Conservation (phyloP, 805 yeast genomes). For the Debaryomyces tyrocola region DNA sequence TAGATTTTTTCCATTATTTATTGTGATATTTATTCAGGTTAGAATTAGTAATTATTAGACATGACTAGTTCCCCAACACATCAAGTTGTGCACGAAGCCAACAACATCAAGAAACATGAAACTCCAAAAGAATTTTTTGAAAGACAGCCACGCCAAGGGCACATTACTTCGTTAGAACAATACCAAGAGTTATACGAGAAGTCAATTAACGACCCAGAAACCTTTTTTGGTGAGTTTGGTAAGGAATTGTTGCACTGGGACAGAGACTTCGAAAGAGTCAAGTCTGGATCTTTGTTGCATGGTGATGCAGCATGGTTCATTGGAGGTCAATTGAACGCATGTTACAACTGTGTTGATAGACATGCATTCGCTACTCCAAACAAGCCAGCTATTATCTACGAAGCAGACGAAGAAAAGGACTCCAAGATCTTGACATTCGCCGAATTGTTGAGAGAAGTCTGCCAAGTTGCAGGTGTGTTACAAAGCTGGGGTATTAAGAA, state of each 20-base stretch:
- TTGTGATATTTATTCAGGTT: background rate
- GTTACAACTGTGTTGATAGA: slow-evolving; percentile 80
- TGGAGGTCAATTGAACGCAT: slow-evolving; percentile 77
- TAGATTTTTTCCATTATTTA: background rate
- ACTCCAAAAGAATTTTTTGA: slow-evolving; percentile 57
- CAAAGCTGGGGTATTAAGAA: slow-evolving; percentile 65
- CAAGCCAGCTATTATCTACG: slow-evolving; percentile 74
- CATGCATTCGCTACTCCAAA: slow-evolving; percentile 72
- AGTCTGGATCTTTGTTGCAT: slow-evolving; percentile 61
- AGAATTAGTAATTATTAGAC: background rate
- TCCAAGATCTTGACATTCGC: slow-evolving; percentile 65
- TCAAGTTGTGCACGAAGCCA: slow-evolving; percentile 62
- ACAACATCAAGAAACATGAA: slow-evolving; percentile 45
- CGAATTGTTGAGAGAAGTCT: slow-evolving; percentile 69
- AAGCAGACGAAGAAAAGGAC: slow-evolving; percentile 75
- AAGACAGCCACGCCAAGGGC: slow-evolving; percentile 62
- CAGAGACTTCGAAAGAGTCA: slow-evolving; percentile 66
- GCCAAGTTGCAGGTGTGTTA: slow-evolving; percentile 69
- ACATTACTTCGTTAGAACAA: slow-evolving; percentile 60
- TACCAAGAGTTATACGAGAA: slow-evolving; percentile 69
- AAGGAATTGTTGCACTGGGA: slow-evolving; percentile 76
- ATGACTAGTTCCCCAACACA: slow-evolving; percentile 35
- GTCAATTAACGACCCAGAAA: slow-evolving; percentile 77
- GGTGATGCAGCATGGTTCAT: slow-evolving; percentile 68
- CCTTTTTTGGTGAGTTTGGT: slow-evolving; percentile 79